These are phyloP conservation scores for Hypomontagnella submonticulosa DNA, from an alignment of 495 filamentous ascomycete species.

Conservation along the genomic window DNA sequence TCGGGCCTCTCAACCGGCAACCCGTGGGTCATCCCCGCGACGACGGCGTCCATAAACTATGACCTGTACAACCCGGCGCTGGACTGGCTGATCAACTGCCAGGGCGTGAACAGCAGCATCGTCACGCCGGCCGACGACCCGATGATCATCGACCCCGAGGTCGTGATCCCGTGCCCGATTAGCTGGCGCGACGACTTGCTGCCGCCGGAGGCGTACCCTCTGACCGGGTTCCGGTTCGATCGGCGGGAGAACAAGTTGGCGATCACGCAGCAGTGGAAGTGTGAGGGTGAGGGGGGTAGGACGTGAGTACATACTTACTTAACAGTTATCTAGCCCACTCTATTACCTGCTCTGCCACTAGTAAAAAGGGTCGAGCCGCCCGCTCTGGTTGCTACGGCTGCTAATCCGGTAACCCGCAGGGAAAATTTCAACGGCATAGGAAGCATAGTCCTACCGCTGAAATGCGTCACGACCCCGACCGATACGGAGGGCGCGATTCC, in stretches of 20 bases:
- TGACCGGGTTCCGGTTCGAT: constrained; percentile 24
- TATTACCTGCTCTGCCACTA: too few relatives aligned
- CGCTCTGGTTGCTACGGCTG: not conserved
- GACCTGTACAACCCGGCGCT: constrained; percentile 27
- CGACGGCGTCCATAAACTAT: constrained; percentile 5
- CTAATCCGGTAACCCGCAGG: not conserved
- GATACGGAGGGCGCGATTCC: constrained; percentile 1
- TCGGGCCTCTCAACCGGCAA: not conserved
- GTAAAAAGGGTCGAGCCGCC: too few relatives aligned
- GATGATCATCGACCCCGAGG: constrained; percentile 14
- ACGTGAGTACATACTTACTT: too few relatives aligned
- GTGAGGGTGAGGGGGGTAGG: constrained; percentile 12
- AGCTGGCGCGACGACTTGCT: constrained; percentile 27
- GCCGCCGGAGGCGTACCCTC: constrained; percentile 31
- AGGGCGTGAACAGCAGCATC: constrained; percentile 3
- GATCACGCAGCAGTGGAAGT: constrained; percentile 24
- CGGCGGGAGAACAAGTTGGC: constrained; percentile 11
- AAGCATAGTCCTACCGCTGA: constrained; percentile 11
- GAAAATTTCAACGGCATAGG: constrained; percentile 9
- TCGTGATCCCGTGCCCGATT: constrained; percentile 21
- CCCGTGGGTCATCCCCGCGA: constrained; percentile 2
- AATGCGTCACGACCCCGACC: constrained; percentile 11
- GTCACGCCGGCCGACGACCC: not conserved
- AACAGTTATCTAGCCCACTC: too few relatives aligned
- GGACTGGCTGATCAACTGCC: constrained; percentile 24